Percentiles rank a stretch among this genome's conserved stretches.
phyloP scores from a whole-genome alignment of 176 grass and related monocot genomes.

The Chrysopogon serrulatus region DNA sequence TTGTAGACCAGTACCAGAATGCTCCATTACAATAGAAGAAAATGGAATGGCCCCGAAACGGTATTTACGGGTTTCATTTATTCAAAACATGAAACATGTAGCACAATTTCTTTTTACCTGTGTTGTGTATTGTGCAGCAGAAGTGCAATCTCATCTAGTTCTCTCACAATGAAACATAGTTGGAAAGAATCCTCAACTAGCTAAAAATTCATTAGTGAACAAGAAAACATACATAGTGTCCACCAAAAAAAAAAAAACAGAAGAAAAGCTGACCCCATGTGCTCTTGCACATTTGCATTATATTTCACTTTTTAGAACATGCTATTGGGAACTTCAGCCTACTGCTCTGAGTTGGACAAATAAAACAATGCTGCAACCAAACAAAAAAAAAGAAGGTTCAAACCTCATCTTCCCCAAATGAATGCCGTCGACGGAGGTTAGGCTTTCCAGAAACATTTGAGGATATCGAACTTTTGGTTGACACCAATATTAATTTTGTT shows the following conservation, averaged over 20 bases:
- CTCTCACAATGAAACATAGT: background rate
- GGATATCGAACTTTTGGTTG: constrained; percentile 88
- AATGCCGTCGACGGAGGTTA: constrained; percentile 67
- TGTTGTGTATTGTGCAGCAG: background rate
- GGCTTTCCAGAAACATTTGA: constrained; percentile 66
- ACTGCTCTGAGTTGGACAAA: background rate
- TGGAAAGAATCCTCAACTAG: constrained; percentile 1
- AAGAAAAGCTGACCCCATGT: background rate
- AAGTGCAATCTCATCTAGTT: background rate
- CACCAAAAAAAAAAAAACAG: constrained; percentile 6
- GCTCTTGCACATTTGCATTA: constrained; percentile 4
- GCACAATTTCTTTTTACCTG: background rate
- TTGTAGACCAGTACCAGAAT: background rate
- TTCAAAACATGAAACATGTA: background rate
- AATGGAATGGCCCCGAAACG: too few relatives aligned
- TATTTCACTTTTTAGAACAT: background rate
- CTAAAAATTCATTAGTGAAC: background rate
- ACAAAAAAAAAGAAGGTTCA: constrained; percentile 16
- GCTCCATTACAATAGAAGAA: too few relatives aligned
- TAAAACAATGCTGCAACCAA: background rate
- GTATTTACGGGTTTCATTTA: background rate
- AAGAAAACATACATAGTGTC: constrained; percentile 8
- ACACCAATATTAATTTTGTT: constrained; percentile 96
- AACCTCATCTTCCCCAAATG: constrained; percentile 99
- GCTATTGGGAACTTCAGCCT: background rate